Evolutionary conservation across 257 asterid genomes (phyloP).

Genomic region (Penstemon newberryi): DNA sequence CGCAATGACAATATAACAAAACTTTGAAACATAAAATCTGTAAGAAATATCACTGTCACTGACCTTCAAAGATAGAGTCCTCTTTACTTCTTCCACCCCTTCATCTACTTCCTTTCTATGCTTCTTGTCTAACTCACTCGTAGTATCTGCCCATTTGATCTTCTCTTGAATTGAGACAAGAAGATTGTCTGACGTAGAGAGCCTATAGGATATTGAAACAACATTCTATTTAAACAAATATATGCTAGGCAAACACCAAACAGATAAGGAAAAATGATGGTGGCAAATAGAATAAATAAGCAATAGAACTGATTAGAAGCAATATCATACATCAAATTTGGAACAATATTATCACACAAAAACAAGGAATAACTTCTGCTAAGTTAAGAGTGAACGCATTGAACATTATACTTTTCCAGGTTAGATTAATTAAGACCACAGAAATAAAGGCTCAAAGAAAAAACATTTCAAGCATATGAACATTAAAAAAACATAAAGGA

Average conservation of each 20-base stretch:
- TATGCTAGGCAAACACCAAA: conserved; percentile 2
- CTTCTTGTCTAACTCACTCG: conserved; percentile 75
- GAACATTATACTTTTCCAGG: background rate
- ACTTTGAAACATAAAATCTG: conserved; percentile 5
- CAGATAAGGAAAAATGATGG: background rate
- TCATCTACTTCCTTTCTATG: conserved; percentile 84
- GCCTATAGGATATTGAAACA: conserved; percentile 47
- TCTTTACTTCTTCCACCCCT: conserved; percentile 75
- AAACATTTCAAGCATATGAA: no score
- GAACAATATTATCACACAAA: conserved; percentile 14
- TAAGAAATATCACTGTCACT: conserved; percentile 38
- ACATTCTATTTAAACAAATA: conserved; percentile 17
- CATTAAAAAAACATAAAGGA: no score
- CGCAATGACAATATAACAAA: conserved; percentile 11
- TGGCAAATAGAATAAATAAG: background rate
- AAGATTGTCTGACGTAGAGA: conserved; percentile 80
- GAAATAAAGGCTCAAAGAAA: no score
- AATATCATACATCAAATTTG: background rate
- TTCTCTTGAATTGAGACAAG: conserved; percentile 92
- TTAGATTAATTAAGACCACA: background rate
- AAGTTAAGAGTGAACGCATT: conserved; percentile 1
- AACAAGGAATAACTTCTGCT: conserved; percentile 13
- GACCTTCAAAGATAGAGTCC: conserved; percentile 76
- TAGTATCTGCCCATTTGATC: conserved; percentile 94
- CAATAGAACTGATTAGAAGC: conserved; percentile 2